Base-by-base conservation (phyloP, 768 basidiomycete species). In the Suillus cothurnatus region DNA sequence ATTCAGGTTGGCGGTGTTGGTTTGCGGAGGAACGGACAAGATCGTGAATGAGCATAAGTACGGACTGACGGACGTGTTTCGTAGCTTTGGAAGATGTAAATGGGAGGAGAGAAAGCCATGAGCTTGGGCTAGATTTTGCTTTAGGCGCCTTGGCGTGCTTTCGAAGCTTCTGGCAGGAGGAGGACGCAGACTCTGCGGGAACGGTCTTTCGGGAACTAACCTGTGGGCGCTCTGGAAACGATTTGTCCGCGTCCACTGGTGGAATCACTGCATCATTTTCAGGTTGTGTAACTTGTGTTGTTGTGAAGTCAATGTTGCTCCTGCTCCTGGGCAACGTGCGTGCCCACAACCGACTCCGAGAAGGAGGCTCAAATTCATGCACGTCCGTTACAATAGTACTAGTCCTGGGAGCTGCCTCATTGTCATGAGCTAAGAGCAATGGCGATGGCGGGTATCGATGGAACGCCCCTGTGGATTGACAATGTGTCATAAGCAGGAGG, bases 21-120 rank as follows among this genome's bases (percentile, higher is more conserved):
- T 62, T 31, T 50, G 64, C 1, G 66, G 63, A 5, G 66, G 62
- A 17, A 63, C 26, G 12, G 12, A 86, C 82, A 34, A 88, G 79
- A 70, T 89, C 88, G 15, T 82, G 81, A 15, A 90, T 68, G 23
- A 86, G 79, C 2, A 80, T 79, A 2, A 84, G 74, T 9, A 88
- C 79, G 0, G 88, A 88, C 34, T 72, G 71, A 23, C 81, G 81
- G 26, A 87, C 82, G 61, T 88, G 84, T 52, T 81, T 81, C 3
- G 81, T 69, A 5, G 76, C 70, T 23, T 68, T 61, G 6, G 77
- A 68, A 6, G 70, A 70, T 61, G 55, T 69, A 57, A 77, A 74
- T 11, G 76, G 68, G 1, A 75, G 47, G 56, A 66, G 43, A 19
- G 75, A 76, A 43, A 79, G 62, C 80, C 78, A 77, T 9, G 76